phyloP scores from a whole-genome alignment of 208 protist genomes.

The Acanthamoeba lenticulata region DNA sequence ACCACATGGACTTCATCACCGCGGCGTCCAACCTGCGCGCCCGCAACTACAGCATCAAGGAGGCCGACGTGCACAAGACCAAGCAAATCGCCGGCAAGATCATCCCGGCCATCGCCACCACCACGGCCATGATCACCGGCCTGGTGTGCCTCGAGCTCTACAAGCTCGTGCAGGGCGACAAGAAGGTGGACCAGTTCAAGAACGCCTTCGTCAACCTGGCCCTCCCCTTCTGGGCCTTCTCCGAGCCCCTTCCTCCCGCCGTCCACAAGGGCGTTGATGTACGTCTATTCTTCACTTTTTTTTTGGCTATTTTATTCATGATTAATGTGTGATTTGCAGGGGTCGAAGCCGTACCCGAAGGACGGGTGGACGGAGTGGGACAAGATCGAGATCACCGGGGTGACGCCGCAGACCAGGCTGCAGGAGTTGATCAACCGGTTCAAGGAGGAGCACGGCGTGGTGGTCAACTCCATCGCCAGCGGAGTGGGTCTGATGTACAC shows the following conservation, averaged over 20 bases:
- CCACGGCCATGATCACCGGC: conserved; percentile 98
- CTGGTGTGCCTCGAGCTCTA: conserved; percentile 97
- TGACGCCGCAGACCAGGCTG: not conserved
- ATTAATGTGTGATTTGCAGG: too few species aligned
- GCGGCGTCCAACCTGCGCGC: conserved; percentile 90
- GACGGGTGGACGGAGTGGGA: conserved; percentile 44
- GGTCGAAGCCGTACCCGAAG: not conserved
- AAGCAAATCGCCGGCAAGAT: conserved; percentile 95
- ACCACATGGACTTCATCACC: conserved; percentile 81
- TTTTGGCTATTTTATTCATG: too few species aligned
- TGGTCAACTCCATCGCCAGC: conserved; percentile 28
- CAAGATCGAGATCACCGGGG: conserved; percentile 14
- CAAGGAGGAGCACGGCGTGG: not conserved
- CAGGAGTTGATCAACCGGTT: not conserved
- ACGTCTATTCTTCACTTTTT: too few species aligned
- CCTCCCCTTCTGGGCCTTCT: conserved; percentile 96
- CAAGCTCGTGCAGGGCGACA: conserved; percentile 90
- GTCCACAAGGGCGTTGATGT: too few species aligned
- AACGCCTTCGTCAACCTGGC: conserved; percentile 98
- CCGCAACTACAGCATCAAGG: conserved; percentile 86
- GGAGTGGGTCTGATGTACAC: not conserved
- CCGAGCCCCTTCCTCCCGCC: too few species aligned
- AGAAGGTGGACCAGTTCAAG: conserved; percentile 11
- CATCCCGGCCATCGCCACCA: conserved; percentile 99
- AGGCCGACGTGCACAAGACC: conserved; percentile 79